Base-by-base conservation (phyloP, 805 yeast genomes). In the Candida jianshihensis region DNA sequence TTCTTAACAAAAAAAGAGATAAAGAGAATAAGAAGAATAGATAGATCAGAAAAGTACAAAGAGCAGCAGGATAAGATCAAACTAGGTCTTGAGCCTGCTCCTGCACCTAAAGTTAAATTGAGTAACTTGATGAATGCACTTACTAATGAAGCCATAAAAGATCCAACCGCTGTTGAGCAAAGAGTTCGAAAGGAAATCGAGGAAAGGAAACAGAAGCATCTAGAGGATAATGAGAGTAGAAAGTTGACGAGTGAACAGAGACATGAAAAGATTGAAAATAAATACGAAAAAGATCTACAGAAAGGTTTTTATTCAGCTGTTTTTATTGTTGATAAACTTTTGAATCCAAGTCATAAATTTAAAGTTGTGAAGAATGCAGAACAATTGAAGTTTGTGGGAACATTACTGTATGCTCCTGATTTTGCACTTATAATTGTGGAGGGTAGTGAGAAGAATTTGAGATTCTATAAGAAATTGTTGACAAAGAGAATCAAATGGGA, bases 131-230 rank as follows among this genome's bases (percentile, higher is more conserved):
- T 87, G 88, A 81, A 72, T 48, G 95, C 87, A 0, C 63, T 83
- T 33, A 85, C 97, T 3, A 77, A 84, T 47, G 94, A 85, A 39
- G 86, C 92, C 6, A 81, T 89, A 33, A 68, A 73, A 40, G 95
- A 92, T 53, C 97, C 98, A 1, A 90, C 97, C 0, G 75, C 75
- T 4, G 80, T 88, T 46, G 98, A 90, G 51, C 65, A 68, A 56
- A 59, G 68, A 34, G 96, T 92, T 0, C 66, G 73, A 30, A 57
- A 63, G 18, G 92, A 89, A 42, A 81, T 87, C 4, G 77, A 70
- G 27, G 71, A 73, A 30, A 65, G 98, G 21, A 63, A 61, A 24
- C 43, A 59, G 12, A 57, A 61, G 27, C 99, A 92, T 59, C 66
- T 72, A 42, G 58, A 57, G 28, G 68, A 55, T 14, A 92, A 92